Evolutionary conservation across 1,139 yeast genomes (phyloP).

Genomic region (Diutina mesorugosa): DNA sequence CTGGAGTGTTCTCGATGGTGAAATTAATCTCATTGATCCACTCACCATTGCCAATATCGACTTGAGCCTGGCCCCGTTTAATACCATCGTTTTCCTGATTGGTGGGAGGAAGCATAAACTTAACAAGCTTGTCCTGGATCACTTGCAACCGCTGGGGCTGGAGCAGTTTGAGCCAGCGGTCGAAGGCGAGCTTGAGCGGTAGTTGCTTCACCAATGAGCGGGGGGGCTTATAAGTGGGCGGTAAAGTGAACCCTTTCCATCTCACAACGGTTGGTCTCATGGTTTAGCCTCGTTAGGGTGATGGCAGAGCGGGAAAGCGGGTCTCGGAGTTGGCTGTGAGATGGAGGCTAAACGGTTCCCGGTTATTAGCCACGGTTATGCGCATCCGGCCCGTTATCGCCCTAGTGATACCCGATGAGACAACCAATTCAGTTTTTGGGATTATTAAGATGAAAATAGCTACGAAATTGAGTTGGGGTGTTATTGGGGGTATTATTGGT

Average conservation of each 20-base stretch:
- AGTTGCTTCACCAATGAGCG: background rate
- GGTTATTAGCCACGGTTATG: background rate
- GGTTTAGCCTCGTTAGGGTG: background rate
- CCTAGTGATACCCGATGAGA: background rate
- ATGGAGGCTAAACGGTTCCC: background rate
- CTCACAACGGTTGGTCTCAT: background rate
- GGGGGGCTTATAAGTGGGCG: background rate
- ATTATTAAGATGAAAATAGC: background rate
- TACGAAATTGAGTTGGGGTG: background rate
- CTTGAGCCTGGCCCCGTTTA: conserved; percentile 10
- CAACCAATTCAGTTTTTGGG: too few species aligned
- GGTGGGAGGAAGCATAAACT: conserved; percentile 19
- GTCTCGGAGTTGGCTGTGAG: background rate
- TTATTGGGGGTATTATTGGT: too few species aligned
- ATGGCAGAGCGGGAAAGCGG: background rate
- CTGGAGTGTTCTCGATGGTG: conserved; percentile 10
- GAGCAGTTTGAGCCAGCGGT: background rate
- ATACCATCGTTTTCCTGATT: conserved; percentile 13
- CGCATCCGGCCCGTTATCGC: background rate
- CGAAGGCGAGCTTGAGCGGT: background rate
- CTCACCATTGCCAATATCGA: conserved; percentile 16
- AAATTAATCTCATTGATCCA: conserved; percentile 21
- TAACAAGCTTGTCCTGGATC: conserved; percentile 24
- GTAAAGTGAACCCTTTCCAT: background rate
- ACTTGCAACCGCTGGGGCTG: conserved; percentile 6